Percentiles rank a stretch among this genome's conserved stretches.
phyloP scores from a whole-genome alignment of 768 basidiomycete genomes.

The Pleurotus cornucopiae region DNA sequence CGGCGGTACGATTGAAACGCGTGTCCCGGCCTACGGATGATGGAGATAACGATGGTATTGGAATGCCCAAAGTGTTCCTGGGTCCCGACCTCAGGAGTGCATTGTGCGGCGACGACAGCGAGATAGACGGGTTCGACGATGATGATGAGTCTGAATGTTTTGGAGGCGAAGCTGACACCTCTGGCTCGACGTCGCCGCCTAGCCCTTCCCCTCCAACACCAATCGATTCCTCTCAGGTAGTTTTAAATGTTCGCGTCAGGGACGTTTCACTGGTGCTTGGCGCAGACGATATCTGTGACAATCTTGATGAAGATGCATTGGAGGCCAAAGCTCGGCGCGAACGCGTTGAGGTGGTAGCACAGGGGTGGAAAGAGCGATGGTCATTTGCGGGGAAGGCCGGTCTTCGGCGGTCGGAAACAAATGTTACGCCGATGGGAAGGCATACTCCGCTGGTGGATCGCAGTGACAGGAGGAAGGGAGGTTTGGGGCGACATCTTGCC shows the following conservation, averaged over 20 bases:
- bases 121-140: constrained; percentile 37
- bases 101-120: constrained; percentile 37
- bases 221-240: constrained; percentile 12
- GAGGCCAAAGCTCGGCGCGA: constrained; percentile 13
- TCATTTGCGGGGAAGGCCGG: constrained; percentile 20
- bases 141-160: constrained; percentile 14
- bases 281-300: constrained; percentile 1
- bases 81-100: constrained; percentile 42
- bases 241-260: constrained; percentile 22
- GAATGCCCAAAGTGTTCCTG: constrained; percentile 8
- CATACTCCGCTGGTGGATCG: constrained; percentile 16
- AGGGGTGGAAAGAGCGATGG: constrained; percentile 55
- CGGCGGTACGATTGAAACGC: neutral
- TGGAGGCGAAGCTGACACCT: constrained; percentile 11
- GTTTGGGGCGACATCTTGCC: neutral
- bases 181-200: constrained; percentile 23
- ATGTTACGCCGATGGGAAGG: constrained; percentile 38
- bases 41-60: neutral
- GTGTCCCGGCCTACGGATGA: neutral
- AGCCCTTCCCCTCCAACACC: constrained; percentile 37
- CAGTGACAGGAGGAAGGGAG: neutral
- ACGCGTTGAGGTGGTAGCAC: constrained; percentile 39
- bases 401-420: constrained; percentile 39
- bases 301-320: constrained; percentile 21
- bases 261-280: neutral